phyloP scores from a whole-genome alignment of 805 yeast species.

The Wickerhamiella parazyma region DNA sequence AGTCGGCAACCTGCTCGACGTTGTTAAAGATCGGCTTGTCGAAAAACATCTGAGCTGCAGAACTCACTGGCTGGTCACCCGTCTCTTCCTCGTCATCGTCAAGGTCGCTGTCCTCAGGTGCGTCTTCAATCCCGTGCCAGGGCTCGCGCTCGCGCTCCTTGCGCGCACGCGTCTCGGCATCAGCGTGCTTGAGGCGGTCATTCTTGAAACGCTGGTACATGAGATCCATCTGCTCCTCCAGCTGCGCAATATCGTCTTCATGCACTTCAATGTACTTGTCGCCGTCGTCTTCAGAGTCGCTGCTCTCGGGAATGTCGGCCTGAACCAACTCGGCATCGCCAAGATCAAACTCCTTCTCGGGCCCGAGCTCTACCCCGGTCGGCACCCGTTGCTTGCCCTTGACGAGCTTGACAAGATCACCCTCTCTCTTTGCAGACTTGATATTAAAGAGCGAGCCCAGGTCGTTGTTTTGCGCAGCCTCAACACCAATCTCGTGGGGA shows the following conservation, averaged over 20 bases:
- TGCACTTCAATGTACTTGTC: constrained; percentile 23
- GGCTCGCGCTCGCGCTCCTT: constrained; percentile 34
- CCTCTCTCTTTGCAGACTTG: constrained; percentile 77
- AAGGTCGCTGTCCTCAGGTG: constrained; percentile 21
- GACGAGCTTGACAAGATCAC: constrained; percentile 50
- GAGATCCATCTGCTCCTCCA: constrained; percentile 69
- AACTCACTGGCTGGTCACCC: constrained; percentile 22
- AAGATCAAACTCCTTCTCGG: constrained; percentile 13
- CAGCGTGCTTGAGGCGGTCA: constrained; percentile 22
- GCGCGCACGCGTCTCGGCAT: constrained; percentile 40
- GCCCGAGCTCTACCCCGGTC: constrained; percentile 1
- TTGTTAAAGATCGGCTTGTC: constrained; percentile 27
- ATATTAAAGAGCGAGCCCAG: constrained; percentile 73
- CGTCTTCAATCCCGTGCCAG: constrained; percentile 24
- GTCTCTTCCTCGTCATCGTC: constrained; percentile 17
- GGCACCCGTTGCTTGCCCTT: constrained; percentile 50
- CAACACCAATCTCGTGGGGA: constrained; percentile 84
- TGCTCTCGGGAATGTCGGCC: constrained; percentile 28
- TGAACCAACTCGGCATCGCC: constrained; percentile 18
- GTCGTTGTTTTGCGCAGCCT: constrained; percentile 50
- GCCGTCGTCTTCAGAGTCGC: constrained; percentile 21
- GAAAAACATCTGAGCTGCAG: constrained; percentile 28
- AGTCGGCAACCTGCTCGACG: constrained; percentile 17
- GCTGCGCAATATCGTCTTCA: constrained; percentile 33
- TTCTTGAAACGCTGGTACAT: constrained; percentile 64